phyloP scores from a whole-genome alignment of 116 monocot species.

The Dioscorea cayenensis region DNA sequence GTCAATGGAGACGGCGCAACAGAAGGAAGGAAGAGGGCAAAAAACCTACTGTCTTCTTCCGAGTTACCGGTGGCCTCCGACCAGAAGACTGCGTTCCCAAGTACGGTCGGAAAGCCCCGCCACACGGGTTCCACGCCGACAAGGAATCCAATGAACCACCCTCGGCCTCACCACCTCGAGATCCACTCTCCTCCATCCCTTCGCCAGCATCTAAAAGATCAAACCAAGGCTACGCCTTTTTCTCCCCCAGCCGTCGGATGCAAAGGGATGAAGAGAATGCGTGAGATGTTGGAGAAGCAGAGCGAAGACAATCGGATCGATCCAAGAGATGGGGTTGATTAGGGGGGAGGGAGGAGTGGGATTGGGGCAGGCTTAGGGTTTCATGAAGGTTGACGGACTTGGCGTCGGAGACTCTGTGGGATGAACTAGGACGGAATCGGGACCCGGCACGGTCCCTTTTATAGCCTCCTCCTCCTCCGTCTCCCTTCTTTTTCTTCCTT shows the following conservation, averaged over 20 bases:
- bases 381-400: not conserved
- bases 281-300: not conserved
- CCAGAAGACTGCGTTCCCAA: not conserved
- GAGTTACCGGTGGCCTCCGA: slow-evolving; percentile 16
- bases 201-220: not conserved
- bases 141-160: not conserved
- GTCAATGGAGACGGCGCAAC: not conserved
- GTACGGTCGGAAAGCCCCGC: slow-evolving; percentile 24
- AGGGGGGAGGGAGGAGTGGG: not conserved
- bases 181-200: not conserved
- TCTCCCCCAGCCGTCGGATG: not conserved
- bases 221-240: not conserved
- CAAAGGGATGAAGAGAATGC: not conserved
- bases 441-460: not conserved
- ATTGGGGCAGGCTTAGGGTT: not conserved
- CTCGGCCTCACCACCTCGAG: not conserved
- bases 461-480: not conserved
- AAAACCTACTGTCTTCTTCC: slow-evolving; percentile 34
- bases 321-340: not conserved
- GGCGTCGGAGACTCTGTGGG: not conserved
- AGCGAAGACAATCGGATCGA: not conserved
- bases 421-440: not conserved
- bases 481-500: not conserved
- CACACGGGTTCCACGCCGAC: not conserved
- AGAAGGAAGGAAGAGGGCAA: not conserved